Percentiles rank a stretch among this genome's conserved stretches.
Conservation (phyloP, 106 monocot species). For the Acorus calamus region DNA sequence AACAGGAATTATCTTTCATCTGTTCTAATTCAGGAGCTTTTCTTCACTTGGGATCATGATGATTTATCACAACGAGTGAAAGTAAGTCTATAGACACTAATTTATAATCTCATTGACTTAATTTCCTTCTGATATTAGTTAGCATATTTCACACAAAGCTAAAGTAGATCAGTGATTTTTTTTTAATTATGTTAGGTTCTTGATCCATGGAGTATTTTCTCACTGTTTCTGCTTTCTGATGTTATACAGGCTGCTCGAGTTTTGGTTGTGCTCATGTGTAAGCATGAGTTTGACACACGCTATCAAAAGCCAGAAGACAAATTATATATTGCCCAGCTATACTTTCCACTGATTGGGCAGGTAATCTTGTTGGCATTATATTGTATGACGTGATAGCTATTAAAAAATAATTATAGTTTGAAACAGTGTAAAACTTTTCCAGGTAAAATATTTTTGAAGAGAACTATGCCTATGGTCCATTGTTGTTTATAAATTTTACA, state of each 20-base stretch:
- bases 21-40: slow-evolving; percentile 93
- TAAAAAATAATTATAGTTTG: too few relatives aligned
- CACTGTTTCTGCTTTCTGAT: background rate
- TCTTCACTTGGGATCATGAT: slow-evolving; percentile 97
- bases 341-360: slow-evolving; percentile 96
- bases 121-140: too few relatives aligned
- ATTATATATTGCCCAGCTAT: slow-evolving; percentile 91
- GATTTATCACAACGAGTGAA: slow-evolving; percentile 81
- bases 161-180: too few relatives aligned
- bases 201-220: too few relatives aligned
- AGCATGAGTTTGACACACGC: slow-evolving; percentile 95
- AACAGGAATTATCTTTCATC: slow-evolving; percentile 96
- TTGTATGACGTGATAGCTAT: background rate
- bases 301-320: slow-evolving; percentile 97
- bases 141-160: too few relatives aligned
- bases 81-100: slow-evolving; percentile 23
- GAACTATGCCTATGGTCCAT: too few relatives aligned
- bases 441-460: too few relatives aligned
- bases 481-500: too few relatives aligned
- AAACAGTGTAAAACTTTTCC: too few relatives aligned
- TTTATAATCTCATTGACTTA: too few relatives aligned
- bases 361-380: slow-evolving; percentile 12
- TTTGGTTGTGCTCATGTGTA: slow-evolving; percentile 91
- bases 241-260: slow-evolving; percentile 81
- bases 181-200: too few relatives aligned